Base-by-base conservation (phyloP, 108 stramenopile species). In the Skeletonema tropicum region DNA sequence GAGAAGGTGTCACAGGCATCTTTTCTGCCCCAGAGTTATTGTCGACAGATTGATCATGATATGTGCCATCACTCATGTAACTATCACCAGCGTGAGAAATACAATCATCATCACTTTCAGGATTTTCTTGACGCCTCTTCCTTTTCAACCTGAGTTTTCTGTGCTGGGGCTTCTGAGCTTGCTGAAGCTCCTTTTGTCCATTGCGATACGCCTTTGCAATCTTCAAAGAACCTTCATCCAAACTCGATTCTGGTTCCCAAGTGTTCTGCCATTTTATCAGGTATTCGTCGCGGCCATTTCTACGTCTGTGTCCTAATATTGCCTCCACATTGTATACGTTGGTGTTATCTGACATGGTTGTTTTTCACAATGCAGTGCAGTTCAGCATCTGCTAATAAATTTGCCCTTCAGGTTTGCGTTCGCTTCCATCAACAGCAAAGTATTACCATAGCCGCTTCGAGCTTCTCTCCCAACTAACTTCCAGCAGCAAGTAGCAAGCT, bases 121-220 rank as follows among this genome's bases (percentile, higher is more conserved):
- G 6, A 6, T 1, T 49, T 49, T 49, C 48, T 49, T 17, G n/a
- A 19, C 48, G 48, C 6, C 19, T 19, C 7, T 49, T 49, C 48
- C 48, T 19, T 1, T 19, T 49, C 19, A 49, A 12, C 38, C 2
- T 39, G 1, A 9, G 38, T 2, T 1, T 12, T 1, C 10, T 11
- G 38, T 1, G 2, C 11, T 39, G 11, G 38, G 38, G 38, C 38
- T 39, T 39, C 38, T 39, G 38, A 12, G 1, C 14, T 10, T 2
- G 15, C 61, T 71, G n/a, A 49, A 41, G 13, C 41, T 57, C 13
- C 33, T 49, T 12, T 70, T 29, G 41, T 78, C 72, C 57, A 0
- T 68, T 19, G 48, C 12, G 10, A 39, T 39, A 39, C 11, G 38
- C 38, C 38, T 39, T 39, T 19, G 48, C 48, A 6, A 19, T 19